A percentile compares a stretch with the other conserved stretches of the same genome.
Evolutionary conservation across 2,329 filamentous ascomycete species (phyloP).

Genomic region (Coleophoma cylindrospora): DNA sequence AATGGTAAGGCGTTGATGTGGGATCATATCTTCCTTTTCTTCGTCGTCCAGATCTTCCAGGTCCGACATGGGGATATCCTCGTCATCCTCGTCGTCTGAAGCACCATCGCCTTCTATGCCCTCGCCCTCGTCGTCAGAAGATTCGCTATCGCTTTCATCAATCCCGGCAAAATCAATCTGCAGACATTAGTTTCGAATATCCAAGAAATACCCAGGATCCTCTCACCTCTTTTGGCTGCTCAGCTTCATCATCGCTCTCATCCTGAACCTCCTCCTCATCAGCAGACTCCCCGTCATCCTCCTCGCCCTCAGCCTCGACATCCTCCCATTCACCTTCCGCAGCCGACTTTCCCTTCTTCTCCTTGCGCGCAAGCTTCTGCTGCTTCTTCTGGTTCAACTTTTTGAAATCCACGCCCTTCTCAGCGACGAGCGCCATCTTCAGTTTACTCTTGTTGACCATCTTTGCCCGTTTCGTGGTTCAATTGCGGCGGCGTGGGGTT

Average conservation of each 20-base stretch:
- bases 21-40: conserved; percentile 80
- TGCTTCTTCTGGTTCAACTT: conserved; percentile 34
- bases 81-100: conserved; percentile 70
- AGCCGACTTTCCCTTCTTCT: conserved; percentile 41
- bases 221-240: no score
- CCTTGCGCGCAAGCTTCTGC: conserved; percentile 34
- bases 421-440: conserved; percentile 47
- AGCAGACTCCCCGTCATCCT: conserved; percentile 12
- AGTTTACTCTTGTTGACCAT: conserved; percentile 38
- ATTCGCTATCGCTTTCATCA: conserved; percentile 56
- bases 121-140: conserved; percentile 39
- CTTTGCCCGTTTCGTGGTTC: conserved; percentile 2
- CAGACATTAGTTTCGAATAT: background rate
- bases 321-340: conserved; percentile 35
- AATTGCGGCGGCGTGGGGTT: background rate
- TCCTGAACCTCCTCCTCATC: conserved; percentile 29
- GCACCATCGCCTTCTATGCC: conserved; percentile 45
- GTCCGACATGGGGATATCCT: conserved; percentile 86
- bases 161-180: conserved; percentile 49
- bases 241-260: conserved; percentile 29
- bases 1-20: conserved; percentile 90
- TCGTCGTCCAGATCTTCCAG: conserved; percentile 73
- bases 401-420: conserved; percentile 49
- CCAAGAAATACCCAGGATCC: no score
- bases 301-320: conserved; percentile 24